Evolutionary conservation across 176 grass and related monocot genomes (phyloP), one percentile per base, ranked within the genome.

Genomic region (Triticum monococcum): DNA sequence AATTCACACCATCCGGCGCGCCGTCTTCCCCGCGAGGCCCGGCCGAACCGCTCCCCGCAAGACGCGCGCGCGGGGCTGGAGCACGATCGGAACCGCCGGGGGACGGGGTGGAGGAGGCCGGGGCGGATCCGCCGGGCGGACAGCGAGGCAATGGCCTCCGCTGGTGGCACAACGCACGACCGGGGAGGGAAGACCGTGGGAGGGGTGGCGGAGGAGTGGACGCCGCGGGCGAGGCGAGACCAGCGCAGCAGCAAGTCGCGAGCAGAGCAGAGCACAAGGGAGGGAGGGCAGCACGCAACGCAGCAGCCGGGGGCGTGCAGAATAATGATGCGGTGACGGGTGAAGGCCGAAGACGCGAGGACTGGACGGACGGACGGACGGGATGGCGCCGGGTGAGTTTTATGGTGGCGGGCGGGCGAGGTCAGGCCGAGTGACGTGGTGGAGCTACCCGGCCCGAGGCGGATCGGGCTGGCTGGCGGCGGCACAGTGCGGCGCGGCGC

Each of bases 1-100:
- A 30, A 1, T 5, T 88, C 90, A 88, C 82, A 72, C 63, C 90
- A 91, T 81, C 45, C 86, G 40, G 4, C 81, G 85, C 26, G 52
- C 75, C 20, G 8, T 12, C 4, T 9, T 4, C 26, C 3, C 4
- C 32, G 8, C 72, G 30, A 3, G 7, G 8, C 18, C 2, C 18
- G 48, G 48, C 12, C 22, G 31, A 59, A 64, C 41, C 35, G 7
- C 20, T 38, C 26, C 52, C 6, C 65, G 0, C 17, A 0, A 22
- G 1, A 16, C 64, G 8, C 66, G 70, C 70, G 70, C 32, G 77
- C 36, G 5, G 12, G 66, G 16, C 41, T 9, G 22, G 54, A 22
- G 32, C 66, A 16, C 52, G 87, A 6, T 6, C 79, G 60, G 32
- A 33, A 33, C 32, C 32, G 32, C 35, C 35, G 45, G 50, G 62